These are phyloP conservation scores for Gossypium stocksii DNA, from an alignment of 345 rosid species.

Conservation along the genomic window DNA sequence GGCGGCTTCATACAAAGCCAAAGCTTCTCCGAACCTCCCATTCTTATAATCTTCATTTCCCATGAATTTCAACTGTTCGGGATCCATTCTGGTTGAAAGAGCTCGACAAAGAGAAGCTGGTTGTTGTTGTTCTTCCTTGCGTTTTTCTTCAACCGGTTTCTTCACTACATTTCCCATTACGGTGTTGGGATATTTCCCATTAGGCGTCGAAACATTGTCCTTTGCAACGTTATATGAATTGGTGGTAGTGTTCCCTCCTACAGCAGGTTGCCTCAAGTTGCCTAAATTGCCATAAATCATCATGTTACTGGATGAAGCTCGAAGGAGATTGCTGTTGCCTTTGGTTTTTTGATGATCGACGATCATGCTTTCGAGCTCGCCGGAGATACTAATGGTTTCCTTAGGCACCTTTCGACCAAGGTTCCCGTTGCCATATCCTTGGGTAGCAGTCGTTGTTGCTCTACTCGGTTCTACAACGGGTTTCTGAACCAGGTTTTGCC, in stretches of 20 bases:
- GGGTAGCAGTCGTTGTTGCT: neutral
- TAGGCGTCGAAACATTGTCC: conserved; percentile 16
- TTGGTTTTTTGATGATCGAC: conserved; percentile 55
- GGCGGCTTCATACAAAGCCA: conserved; percentile 92
- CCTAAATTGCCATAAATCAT: conserved; percentile 78
- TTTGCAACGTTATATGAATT: conserved; percentile 20
- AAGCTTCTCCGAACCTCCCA: conserved; percentile 81
- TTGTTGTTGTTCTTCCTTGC: conserved; percentile 21
- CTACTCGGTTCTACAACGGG: conserved; percentile 13
- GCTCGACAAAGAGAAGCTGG: conserved; percentile 73
- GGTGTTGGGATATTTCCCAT: conserved; percentile 34
- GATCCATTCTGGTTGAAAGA: conserved; percentile 89
- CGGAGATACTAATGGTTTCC: conserved; percentile 61
- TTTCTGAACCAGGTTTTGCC: conserved; percentile 23
- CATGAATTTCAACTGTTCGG: conserved; percentile 91
- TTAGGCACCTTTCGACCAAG: conserved; percentile 46
- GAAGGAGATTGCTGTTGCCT: conserved; percentile 48
- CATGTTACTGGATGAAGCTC: conserved; percentile 83
- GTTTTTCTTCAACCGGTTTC: conserved; percentile 27
- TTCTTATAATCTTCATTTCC: conserved; percentile 97
- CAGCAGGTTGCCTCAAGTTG: conserved; percentile 54
- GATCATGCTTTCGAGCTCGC: conserved; percentile 85
- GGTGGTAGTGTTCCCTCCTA: conserved; percentile 2
- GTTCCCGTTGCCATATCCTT: conserved; percentile 26
- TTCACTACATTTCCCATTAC: conserved; percentile 54